Evolutionary conservation across 2,329 filamentous ascomycete species (phyloP), one percentile per base, ranked within the genome.

Genomic region (Aspergillus sp.): DNA sequence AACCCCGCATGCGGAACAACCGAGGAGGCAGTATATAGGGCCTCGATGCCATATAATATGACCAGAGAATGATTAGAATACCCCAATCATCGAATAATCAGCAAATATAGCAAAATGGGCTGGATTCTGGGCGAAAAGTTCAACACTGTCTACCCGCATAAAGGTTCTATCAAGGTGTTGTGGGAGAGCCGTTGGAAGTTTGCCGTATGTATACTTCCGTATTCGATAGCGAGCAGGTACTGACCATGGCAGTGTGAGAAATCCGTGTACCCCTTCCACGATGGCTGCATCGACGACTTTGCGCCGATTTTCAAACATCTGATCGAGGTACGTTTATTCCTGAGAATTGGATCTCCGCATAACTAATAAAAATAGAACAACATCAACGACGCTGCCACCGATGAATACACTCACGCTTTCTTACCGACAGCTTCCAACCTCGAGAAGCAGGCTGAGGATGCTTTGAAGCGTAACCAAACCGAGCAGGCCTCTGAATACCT

Each of bases 171-270:
- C 54, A 71, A 77, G 58, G 75, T 75, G 7, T 68, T 86, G 29
- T 89, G 86, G 85, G 82, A 86, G 67, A 85, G 81, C 5, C 87
- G 86, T 66, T 89, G 85, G 85, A 82, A 82, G 65, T 71, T 76
- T 54, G 81, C 81, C 4, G 81, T 83, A 67, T 47, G 76, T 57
- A 26, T 29, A 10, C 32, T 4, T 33, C 28, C 7, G 7, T 26
- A 6, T 3, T 7, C 9, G 12, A 6, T 29, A 2, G 1, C 28
- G 7, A 26, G 40, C 35, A 45, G 3, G 29, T 26, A 5, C 34
- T 36, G 10, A 36, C 34, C 7, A 19, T 36, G 10, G 1, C 50
- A 75, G 73, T 81, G 78, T 62, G 64, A 66, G 33, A 81, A 81
- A 67, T 75, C 80, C 47, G 73, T 88, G 6, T 85, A 86, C 56